Evolutionary conservation across 371 early-diverging fungal species (phyloP), one percentile per base, ranked within the genome.

Genomic region (Catenaria anguillulae): DNA sequence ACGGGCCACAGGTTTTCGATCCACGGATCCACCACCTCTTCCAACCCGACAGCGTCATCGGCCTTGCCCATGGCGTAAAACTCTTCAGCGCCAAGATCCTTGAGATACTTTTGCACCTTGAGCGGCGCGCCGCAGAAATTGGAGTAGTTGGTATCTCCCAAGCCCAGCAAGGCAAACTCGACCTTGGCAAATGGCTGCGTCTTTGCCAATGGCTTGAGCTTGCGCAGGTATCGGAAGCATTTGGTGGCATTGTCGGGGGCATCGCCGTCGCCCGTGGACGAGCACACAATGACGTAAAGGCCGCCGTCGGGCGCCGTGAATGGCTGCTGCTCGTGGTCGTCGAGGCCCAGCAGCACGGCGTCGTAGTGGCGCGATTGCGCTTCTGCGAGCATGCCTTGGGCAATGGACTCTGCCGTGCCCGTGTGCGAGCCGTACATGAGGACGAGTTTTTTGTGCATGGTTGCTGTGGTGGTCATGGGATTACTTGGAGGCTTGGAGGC

Each of bases 231-330:
- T 10, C 88, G 75, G 86, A 87, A 91, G 72, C 91, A 93, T 68
- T 89, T 87, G 29, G 82, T 75, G 0, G 90, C 77, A 72, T 93
- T 92, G 67, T 92, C 92, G 5, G 96, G 96, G 37, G 93, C 85
- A 67, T 95, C 96, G 26, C 96, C 96, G 70, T 95, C 93, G 23
- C 94, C 96, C 0, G 93, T 92, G n/a, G 89, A 92, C 13, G 93
- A 90, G 42, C 81, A 73, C 0, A 95, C 85, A 64, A 90, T 75
- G 56, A 95, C 84, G 1, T 86, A 69, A 3, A 84, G 60, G 60
- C 52, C 60, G 62, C 52, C 42, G 13, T 13, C 56, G 5, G 63
- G 17, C 34, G 69, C 64, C 40, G 40, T 17, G 40, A 5, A 5
- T 2, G 4, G 12, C 19, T 12, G 45, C 33, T 61, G 29, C 45